phyloP scores from a whole-genome alignment of 176 grass and related monocot genomes.

The Triticum dicoccoides region DNA sequence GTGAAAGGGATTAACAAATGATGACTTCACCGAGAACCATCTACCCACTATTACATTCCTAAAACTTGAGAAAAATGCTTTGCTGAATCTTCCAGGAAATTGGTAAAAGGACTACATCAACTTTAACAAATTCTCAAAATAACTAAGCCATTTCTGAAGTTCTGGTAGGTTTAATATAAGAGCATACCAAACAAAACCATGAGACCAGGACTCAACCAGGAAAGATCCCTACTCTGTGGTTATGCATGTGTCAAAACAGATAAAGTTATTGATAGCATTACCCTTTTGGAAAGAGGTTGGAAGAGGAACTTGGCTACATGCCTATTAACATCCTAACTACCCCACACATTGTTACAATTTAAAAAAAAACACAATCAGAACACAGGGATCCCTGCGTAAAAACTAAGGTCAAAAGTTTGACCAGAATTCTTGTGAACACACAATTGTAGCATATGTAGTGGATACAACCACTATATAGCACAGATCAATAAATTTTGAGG shows the following conservation, averaged over 20 bases:
- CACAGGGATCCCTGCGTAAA: neutral
- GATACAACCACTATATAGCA: neutral
- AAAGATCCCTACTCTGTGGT: neutral
- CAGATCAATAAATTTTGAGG: neutral
- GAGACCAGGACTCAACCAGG: neutral
- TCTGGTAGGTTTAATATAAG: neutral
- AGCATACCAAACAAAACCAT: neutral
- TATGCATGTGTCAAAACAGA: neutral
- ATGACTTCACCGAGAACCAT: neutral
- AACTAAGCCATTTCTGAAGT: neutral
- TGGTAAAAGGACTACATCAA: neutral
- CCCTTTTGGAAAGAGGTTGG: neutral
- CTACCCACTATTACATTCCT: neutral
- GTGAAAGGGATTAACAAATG: neutral
- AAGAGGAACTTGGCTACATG: neutral
- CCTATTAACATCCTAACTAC: neutral
- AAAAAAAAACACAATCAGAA: neutral
- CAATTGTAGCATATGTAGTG: neutral
- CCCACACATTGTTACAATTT: conserved; percentile 10
- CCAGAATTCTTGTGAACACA: neutral
- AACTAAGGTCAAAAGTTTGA: conserved; percentile 8
- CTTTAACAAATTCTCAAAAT: neutral
- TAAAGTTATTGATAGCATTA: neutral
- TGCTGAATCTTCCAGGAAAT: neutral
- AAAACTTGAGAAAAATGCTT: neutral